Percentiles rank a stretch among this genome's conserved stretches.
Evolutionary conservation across 371 early-diverging fungal species (phyloP).

Genomic region (Rhizomucor miehei): DNA sequence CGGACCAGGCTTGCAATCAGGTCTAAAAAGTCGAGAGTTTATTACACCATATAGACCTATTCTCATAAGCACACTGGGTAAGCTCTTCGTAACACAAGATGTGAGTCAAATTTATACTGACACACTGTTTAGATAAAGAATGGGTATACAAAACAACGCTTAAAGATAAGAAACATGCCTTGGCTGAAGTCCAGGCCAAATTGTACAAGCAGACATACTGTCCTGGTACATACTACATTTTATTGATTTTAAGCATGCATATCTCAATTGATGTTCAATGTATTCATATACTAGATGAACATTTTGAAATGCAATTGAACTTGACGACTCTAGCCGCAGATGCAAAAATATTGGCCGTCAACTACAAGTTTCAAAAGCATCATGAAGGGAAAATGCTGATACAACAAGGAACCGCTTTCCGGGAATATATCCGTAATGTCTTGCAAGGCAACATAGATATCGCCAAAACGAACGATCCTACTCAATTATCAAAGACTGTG

Average conservation of each 20-base stretch:
- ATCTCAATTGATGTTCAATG: neutral
- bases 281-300: constrained; percentile 30
- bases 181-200: constrained; percentile 32
- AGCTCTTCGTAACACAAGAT: constrained; percentile 4
- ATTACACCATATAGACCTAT: constrained; percentile 50
- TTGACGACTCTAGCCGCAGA: constrained; percentile 26
- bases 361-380: constrained; percentile 42
- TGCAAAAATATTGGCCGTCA: constrained; percentile 21
- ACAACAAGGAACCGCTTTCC: constrained; percentile 42
- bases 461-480: neutral
- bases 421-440: constrained; percentile 29
- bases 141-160: constrained; percentile 33
- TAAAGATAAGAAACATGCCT: constrained; percentile 30
- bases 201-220: constrained; percentile 40
- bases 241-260: no score
- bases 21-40: constrained; percentile 46
- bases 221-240: constrained; percentile 41
- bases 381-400: constrained; percentile 48
- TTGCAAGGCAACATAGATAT: constrained; percentile 24
- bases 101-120: constrained; percentile 4
- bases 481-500: constrained; percentile 18
- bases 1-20: constrained; percentile 48
- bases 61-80: constrained; percentile 37
- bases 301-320: constrained; percentile 39
- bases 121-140: constrained; percentile 24